Base-by-base conservation (phyloP, 2,329 filamentous ascomycete species). In the Balansia obtecta region DNA sequence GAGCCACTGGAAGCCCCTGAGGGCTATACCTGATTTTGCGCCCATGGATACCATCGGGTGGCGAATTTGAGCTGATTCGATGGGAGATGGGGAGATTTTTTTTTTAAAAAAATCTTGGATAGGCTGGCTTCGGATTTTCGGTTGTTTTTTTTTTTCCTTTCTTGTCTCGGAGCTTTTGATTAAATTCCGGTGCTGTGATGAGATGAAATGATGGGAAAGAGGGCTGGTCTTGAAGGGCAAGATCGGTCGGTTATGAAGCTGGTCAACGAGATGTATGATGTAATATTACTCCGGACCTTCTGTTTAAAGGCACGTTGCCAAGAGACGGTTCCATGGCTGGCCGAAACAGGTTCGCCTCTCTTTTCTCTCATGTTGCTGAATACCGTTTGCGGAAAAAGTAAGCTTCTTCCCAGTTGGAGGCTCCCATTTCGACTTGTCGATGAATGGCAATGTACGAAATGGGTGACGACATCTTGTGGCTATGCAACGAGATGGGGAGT, bases 1-100 rank as follows among this genome's bases (percentile, higher is more conserved):
- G 64, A 83, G 74, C 64, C 84, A 85, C 61, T 88, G 84, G 45
- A 77, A 52, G 53, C 77, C 68, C 60, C 87, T 88, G 59, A 95
- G 79, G 58, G 79, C 73, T 54, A 82, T 65, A 55, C 60, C 62
- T 22, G 58, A 52, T 39, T 56, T 56, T 47, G 58, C 60, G 47
- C 60, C 60, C 65, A 68, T 67, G 47, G 37, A 42, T 39, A 4
- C 1, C 30, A 38, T 12, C 46, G 16, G 40, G 22, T 22, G 40
- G 40, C 18, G n/a, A 41, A 10, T 20, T 43, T 20, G 41, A 13
- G 13, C 33, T 12, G 34, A 37, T 37, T 37, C 5, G 0, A 1
- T 10, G 12, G 40, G 20, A 22, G 18, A 42, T 20, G 42, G 15
- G 16, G 41, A 7, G n/a, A 5, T 4, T 38, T 38, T 38, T 39